These are phyloP conservation scores for Metrosideros polymorpha DNA, from an alignment of 441 rosid species.

Conservation along the genomic window DNA sequence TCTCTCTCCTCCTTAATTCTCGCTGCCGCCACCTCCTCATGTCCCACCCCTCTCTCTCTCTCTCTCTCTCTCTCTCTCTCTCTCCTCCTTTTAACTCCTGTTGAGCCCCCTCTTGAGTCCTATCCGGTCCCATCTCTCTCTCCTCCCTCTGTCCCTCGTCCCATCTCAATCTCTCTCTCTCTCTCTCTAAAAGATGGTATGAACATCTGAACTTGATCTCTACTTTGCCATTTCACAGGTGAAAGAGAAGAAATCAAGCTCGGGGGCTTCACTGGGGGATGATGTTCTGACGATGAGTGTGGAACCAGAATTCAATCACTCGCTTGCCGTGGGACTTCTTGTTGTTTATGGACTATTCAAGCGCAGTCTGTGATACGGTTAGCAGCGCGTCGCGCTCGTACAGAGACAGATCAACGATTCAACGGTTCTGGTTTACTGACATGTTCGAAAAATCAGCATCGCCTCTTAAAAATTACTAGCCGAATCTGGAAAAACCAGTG, in stretches of 20 bases:
- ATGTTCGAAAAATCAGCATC: neutral
- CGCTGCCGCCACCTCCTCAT: too few species aligned
- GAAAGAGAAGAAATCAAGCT: slow-evolving; percentile 32
- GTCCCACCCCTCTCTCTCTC: too few species aligned
- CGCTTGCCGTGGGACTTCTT: slow-evolving; percentile 39
- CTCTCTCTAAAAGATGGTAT: too few species aligned
- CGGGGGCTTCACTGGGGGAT: slow-evolving; percentile 33
- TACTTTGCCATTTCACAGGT: slow-evolving; percentile 7
- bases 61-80: too few species aligned
- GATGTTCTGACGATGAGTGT: slow-evolving; percentile 42
- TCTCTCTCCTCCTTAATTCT: too few species aligned
- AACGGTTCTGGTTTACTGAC: neutral
- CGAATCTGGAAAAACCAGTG: neutral
- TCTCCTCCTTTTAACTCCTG: too few species aligned
- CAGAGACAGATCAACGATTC: neutral
- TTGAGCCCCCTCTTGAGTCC: too few species aligned
- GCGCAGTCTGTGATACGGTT: neutral
- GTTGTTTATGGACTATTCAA: slow-evolving; percentile 30
- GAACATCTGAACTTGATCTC: neutral
- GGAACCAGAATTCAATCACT: slow-evolving; percentile 39
- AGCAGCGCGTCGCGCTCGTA: too few species aligned
- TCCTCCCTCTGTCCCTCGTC: too few species aligned
- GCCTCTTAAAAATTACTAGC: neutral
- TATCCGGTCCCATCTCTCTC: too few species aligned
- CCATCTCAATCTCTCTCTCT: too few species aligned